A percentile compares a stretch with the other conserved stretches of the same genome.
Conservation (phyloP, 2,329 filamentous ascomycete species). For the Bipolaris victoriae region DNA sequence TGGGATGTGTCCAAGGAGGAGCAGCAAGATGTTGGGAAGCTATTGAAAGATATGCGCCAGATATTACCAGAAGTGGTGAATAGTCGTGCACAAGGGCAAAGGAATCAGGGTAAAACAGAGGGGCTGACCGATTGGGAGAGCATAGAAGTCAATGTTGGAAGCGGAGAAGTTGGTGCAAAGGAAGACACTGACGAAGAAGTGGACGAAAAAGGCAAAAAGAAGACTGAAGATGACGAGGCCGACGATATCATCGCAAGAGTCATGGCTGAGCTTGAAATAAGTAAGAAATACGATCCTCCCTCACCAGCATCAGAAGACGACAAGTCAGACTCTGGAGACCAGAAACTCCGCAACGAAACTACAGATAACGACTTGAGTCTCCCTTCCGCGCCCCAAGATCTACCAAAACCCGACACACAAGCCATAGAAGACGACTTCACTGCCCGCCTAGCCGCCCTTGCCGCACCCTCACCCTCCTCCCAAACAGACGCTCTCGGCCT, state of each 20-base stretch:
- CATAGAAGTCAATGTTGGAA: slow-evolving; percentile 40
- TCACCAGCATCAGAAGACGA: slow-evolving; percentile 30
- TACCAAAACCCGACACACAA: slow-evolving; percentile 33
- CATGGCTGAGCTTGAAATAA: slow-evolving; percentile 55
- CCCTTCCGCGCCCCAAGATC: slow-evolving; percentile 53
- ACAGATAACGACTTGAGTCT: slow-evolving; percentile 37
- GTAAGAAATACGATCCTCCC: slow-evolving; percentile 47
- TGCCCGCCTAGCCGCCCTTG: slow-evolving; percentile 54
- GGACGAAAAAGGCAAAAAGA: slow-evolving; percentile 27
- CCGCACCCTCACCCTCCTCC: slow-evolving; percentile 45
- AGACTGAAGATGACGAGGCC: slow-evolving; percentile 49
- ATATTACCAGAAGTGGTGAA: slow-evolving; percentile 47
- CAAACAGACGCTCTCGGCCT: slow-evolving; percentile 43
- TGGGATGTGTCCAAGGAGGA: slow-evolving; percentile 52
- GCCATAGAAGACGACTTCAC: slow-evolving; percentile 54
- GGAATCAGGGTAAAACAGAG: slow-evolving; percentile 15
- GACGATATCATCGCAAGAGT: slow-evolving; percentile 55
- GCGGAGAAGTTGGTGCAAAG: slow-evolving; percentile 27
- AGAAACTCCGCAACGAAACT: slow-evolving; percentile 10
- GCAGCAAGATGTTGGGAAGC: slow-evolving; percentile 48
- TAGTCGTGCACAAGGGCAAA: slow-evolving; percentile 10
- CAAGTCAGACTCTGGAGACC: slow-evolving; percentile 13
- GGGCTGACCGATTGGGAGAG: slow-evolving; percentile 41
- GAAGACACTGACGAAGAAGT: slow-evolving; percentile 25
- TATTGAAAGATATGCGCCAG: slow-evolving; percentile 51